Evolutionary conservation across 2,329 filamentous ascomycete species (phyloP).

Genomic region (Sporothrix dimorphospora): DNA sequence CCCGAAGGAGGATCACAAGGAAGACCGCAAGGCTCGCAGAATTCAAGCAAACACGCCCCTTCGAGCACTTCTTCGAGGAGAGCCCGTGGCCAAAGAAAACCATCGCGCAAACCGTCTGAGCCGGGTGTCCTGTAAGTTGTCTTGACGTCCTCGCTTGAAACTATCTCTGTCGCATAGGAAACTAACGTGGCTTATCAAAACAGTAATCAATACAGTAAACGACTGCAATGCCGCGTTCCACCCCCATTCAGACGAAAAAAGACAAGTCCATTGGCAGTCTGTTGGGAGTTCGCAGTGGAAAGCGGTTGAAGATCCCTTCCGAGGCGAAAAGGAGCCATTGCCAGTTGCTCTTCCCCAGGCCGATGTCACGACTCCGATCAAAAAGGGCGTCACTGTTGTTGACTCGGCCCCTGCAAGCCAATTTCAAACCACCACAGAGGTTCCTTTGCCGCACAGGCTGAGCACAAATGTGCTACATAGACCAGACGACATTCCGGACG

Average conservation of each 20-base stretch:
- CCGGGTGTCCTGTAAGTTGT: not conserved
- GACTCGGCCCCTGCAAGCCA: not conserved
- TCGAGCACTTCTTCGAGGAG: not conserved
- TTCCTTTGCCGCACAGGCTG: not conserved
- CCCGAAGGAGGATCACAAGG: not conserved
- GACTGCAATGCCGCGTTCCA: not conserved
- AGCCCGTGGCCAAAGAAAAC: not conserved
- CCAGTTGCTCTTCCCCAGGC: not conserved
- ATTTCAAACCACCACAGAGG: not conserved
- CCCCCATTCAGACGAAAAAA: not conserved
- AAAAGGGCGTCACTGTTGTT: not conserved
- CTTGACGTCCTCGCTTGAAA: not conserved
- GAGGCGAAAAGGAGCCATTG: not conserved
- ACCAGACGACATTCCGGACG: too few relatives aligned
- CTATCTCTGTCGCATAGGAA: not conserved
- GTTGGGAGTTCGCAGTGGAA: conserved; percentile 8
- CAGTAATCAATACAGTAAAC: too few relatives aligned
- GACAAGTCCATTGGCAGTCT: not conserved
- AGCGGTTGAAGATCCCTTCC: not conserved
- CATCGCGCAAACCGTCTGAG: not conserved
- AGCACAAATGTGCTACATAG: not conserved
- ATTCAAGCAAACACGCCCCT: not conserved
- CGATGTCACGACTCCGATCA: not conserved
- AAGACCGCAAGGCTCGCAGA: not conserved
- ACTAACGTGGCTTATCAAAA: not conserved